phyloP scores from a whole-genome alignment of 1,284 basidiomycete species.

The Cutaneotrichosporon spelunceum region DNA sequence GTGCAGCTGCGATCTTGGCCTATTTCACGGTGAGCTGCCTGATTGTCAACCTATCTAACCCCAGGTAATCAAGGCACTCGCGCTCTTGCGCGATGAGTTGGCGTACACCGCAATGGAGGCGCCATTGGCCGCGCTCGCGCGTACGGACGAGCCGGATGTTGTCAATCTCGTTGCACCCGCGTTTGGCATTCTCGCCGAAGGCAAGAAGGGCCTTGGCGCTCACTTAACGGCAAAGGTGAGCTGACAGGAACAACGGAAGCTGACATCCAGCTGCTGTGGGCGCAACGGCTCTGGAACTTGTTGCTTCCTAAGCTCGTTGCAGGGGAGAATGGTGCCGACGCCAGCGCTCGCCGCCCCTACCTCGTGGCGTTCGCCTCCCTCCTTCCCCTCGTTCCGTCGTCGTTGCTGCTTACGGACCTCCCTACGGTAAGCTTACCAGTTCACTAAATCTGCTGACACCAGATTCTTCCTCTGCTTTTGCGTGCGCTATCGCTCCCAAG shows the following conservation, averaged over 20 bases:
- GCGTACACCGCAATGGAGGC: constrained; percentile 61
- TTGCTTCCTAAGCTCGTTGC: constrained; percentile 72
- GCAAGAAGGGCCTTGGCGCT: constrained; percentile 58
- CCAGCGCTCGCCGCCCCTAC: constrained; percentile 58
- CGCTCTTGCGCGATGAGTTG: constrained; percentile 65
- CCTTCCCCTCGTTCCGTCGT: constrained; percentile 73
- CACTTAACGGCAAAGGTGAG: constrained; percentile 69
- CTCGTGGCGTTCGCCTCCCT: constrained; percentile 81
- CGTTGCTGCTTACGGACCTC: constrained; percentile 66
- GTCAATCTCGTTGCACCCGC: constrained; percentile 61
- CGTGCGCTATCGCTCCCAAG: constrained; percentile 77
- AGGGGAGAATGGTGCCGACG: constrained; percentile 53
- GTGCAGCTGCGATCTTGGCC: neutral
- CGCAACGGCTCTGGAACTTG: constrained; percentile 75
- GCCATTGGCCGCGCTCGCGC: constrained; percentile 66
- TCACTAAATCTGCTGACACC: constrained; percentile 10
- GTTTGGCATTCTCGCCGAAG: constrained; percentile 63
- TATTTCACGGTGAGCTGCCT: neutral
- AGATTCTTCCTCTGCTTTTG: constrained; percentile 86
- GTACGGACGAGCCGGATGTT: constrained; percentile 52
- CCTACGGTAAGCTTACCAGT: constrained; percentile 57
- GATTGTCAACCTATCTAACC: neutral
- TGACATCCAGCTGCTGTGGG: constrained; percentile 67
- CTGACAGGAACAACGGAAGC: neutral
- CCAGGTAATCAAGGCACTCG: constrained; percentile 74